Percentiles rank a stretch among this genome's conserved stretches.
Conservation (phyloP, 129 eudicot species). For the Rutidosis leptorrhynchoides region DNA sequence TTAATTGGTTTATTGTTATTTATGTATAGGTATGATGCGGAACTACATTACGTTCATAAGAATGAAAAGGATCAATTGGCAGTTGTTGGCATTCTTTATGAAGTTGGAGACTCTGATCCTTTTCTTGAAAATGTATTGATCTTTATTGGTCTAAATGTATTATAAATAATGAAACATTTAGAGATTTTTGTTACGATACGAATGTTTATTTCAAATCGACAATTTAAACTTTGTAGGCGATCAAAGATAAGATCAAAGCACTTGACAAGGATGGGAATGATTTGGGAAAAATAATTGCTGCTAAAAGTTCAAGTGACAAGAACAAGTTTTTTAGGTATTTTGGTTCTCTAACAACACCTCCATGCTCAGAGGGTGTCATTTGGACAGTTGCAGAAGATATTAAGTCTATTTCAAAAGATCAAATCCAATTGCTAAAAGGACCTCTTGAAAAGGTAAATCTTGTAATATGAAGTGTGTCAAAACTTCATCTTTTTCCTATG, state of each 20-base stretch:
- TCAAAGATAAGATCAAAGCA: slow-evolving; percentile 12
- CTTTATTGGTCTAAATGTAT: background rate
- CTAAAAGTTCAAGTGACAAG: slow-evolving; percentile 32
- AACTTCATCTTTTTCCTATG: background rate
- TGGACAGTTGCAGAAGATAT: slow-evolving; percentile 46
- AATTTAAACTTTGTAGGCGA: slow-evolving; percentile 21
- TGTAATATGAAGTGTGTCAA: background rate
- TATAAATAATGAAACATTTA: too few species aligned
- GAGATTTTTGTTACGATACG: background rate
- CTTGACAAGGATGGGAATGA: background rate
- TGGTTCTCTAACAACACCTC: slow-evolving; percentile 69
- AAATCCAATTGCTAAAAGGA: slow-evolving; percentile 37
- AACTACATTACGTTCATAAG: slow-evolving; percentile 47
- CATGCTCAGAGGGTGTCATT: slow-evolving; percentile 54
- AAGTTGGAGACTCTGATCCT: slow-evolving; percentile 42
- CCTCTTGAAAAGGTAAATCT: slow-evolving; percentile 48
- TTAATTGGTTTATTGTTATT: too few species aligned
- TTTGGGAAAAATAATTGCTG: slow-evolving; percentile 44
- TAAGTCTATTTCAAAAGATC: slow-evolving; percentile 46
- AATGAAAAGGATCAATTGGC: slow-evolving; percentile 24
- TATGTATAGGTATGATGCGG: slow-evolving; percentile 32
- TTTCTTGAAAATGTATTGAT: slow-evolving; percentile 35
- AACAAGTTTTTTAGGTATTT: slow-evolving; percentile 45
- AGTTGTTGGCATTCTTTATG: slow-evolving; percentile 37
- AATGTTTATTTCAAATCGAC: background rate